Base-by-base conservation (phyloP, 148 eudicot species). In the Vaccinium vitisidaea region DNA sequence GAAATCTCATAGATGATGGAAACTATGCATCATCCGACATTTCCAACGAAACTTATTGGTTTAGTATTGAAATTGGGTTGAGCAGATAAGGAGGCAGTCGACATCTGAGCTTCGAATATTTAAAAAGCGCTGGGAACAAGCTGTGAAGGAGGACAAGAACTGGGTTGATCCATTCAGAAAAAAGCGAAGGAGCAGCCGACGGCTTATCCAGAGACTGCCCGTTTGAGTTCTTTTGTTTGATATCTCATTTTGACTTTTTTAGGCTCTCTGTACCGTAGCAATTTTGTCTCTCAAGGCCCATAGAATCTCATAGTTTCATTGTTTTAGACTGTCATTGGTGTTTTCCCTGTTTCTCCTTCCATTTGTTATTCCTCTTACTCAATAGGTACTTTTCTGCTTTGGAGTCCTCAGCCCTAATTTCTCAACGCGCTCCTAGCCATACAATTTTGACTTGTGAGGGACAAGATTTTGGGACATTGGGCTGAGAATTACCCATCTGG, bases 1-100 rank as follows among this genome's bases (percentile, higher is more conserved):
- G 49, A 36, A 18, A 39, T 32, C 30, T 70, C 46, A 16, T 48
- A 21, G 54, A 14, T 2, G 23, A 9, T 23, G 18, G 36, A 49
- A 23, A 48, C 15, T 48, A n/a, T n/a, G 2, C 18, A 50, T 36
- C 18, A 1, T 12, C 0, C 2, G 1, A 23, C 7, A 5, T 23
- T 27, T 23, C 1, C n/a, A 46, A 23, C 11, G 54, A 32, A 67
- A 21, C 54, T 67, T 16, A 5, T 5, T 65, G 56, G 46, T 9
- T 32, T 79, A 16, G 2, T 27, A 16, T 84, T 69, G 63, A 67
- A 67, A 19, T 59, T 79, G 61, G 63, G 14, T 39, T 69, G 18
- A 5, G 77, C 91, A 93, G 95, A 89, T 92, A 73, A 85, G 95
- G 82, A 90, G 95, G 84, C 93, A 92, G 83, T 90, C 95, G 6